A percentile compares a stretch with the other conserved stretches of the same genome.
Conservation (phyloP, 306 rosid species). For the Quercus rubra region DNA sequence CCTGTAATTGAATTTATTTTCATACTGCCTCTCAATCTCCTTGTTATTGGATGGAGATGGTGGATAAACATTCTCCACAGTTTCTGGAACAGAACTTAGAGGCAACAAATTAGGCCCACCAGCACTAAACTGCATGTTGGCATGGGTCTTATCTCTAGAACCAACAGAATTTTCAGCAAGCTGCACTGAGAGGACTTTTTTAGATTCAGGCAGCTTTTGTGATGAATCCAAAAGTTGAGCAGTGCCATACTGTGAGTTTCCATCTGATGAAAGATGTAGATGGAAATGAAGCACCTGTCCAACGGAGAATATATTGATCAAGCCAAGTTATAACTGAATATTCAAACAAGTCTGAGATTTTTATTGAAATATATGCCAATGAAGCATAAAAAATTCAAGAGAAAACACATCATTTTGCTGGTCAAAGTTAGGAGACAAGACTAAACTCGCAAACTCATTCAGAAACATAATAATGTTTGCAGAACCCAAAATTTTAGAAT, state of each 20-base stretch:
- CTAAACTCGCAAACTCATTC: not conserved
- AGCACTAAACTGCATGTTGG: slow-evolving; percentile 4
- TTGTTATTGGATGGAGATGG: slow-evolving; percentile 26
- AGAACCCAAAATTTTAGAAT: not conserved
- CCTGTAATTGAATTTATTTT: slow-evolving; percentile 30
- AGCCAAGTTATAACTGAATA: slow-evolving; percentile 3
- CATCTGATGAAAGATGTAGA: slow-evolving; percentile 66
- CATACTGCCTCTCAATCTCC: slow-evolving; percentile 28
- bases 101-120: slow-evolving; percentile 32
- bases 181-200: slow-evolving; percentile 27
- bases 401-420: not conserved
- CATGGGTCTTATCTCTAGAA: slow-evolving; percentile 31
- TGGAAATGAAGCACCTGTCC: slow-evolving; percentile 61
- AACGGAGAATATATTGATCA: slow-evolving; percentile 15
- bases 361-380: not conserved
- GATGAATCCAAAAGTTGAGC: slow-evolving; percentile 46
- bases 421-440: not conserved
- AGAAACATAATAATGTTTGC: not conserved
- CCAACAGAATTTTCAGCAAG: slow-evolving; percentile 32
- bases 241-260: slow-evolving; percentile 34
- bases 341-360: not conserved
- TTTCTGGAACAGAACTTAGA: slow-evolving; percentile 23
- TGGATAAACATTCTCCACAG: slow-evolving; percentile 22
- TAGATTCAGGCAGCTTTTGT: slow-evolving; percentile 26
- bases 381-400: too few species aligned